Evolutionary conservation across 345 rosid species (phyloP).

Genomic region (Gossypioides kirkii): DNA sequence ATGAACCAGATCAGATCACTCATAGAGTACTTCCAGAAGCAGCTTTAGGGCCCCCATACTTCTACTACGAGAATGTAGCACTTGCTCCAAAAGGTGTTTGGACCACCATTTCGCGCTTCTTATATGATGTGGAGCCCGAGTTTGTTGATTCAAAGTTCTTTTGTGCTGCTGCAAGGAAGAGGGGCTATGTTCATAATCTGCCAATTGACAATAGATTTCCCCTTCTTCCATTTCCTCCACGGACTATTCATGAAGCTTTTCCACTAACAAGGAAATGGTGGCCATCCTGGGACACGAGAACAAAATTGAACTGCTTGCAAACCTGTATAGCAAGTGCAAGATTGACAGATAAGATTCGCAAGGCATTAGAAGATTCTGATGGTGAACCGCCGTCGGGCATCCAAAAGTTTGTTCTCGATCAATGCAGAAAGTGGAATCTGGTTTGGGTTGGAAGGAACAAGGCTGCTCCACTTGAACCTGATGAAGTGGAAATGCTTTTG

Average conservation of each 20-base stretch:
- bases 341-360: conserved; percentile 64
- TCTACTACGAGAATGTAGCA: conserved; percentile 90
- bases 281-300: conserved; percentile 86
- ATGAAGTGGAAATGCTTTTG: conserved; percentile 82
- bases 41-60: conserved; percentile 68
- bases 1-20: conserved; percentile 25
- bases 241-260: conserved; percentile 63
- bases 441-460: conserved; percentile 94
- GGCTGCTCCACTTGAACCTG: conserved; percentile 82
- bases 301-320: conserved; percentile 71
- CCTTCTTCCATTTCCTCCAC: conserved; percentile 66
- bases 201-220: conserved; percentile 60
- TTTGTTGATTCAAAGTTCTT: conserved; percentile 78
- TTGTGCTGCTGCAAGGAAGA: conserved; percentile 87
- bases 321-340: conserved; percentile 66
- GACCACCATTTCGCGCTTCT: conserved; percentile 63
- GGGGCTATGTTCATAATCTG: conserved; percentile 85
- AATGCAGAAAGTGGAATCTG: conserved; percentile 83
- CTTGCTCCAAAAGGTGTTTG: conserved; percentile 94
- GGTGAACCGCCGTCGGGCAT: conserved; percentile 51
- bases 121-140: conserved; percentile 72
- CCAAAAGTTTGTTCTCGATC: conserved; percentile 53
- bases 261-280: conserved; percentile 76
- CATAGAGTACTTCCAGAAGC: conserved; percentile 53
- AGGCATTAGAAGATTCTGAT: conserved; percentile 42